These are phyloP conservation scores for Tolypocladium ovalisporum DNA, from an alignment of 2,329 filamentous ascomycete genomes.

Conservation along the genomic window DNA sequence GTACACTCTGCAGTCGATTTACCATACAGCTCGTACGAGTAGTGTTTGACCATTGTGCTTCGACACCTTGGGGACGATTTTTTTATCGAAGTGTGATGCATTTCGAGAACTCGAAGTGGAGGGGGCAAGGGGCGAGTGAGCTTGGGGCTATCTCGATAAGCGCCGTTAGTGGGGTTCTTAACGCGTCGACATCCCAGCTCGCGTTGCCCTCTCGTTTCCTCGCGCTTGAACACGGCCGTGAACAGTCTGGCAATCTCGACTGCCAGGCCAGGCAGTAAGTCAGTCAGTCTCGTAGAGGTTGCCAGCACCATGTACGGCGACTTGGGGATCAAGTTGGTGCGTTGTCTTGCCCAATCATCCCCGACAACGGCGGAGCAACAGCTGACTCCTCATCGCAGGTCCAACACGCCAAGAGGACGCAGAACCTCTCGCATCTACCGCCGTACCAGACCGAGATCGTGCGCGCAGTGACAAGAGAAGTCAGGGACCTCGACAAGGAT, in stretches of 20 bases:
- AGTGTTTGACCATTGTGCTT: too few species aligned
- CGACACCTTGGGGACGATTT: too few species aligned
- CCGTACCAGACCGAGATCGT: constrained; percentile 90
- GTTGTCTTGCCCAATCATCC: constrained; percentile 6
- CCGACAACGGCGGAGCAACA: background rate
- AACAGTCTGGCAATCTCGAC: background rate
- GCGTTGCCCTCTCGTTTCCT: background rate
- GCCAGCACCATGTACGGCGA: constrained; percentile 69
- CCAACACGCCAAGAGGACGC: constrained; percentile 90
- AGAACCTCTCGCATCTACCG: constrained; percentile 74
- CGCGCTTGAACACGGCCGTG: background rate
- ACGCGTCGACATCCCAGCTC: background rate
- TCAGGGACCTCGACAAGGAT: constrained; percentile 85
- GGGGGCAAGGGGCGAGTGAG: background rate
- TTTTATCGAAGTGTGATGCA: too few species aligned
- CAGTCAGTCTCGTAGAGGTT: background rate
- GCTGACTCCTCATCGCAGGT: constrained; percentile 44
- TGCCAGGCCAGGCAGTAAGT: background rate
- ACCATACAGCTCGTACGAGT: too few species aligned
- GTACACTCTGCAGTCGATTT: too few species aligned
- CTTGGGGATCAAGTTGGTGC: constrained; percentile 72
- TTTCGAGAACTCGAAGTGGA: background rate
- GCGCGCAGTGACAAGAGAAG: constrained; percentile 77
- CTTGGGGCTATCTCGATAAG: background rate
- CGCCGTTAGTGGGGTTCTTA: background rate